These are phyloP conservation scores for Shiraia bambusicola DNA, from an alignment of 2,329 filamentous ascomycete species.

Conservation along the genomic window DNA sequence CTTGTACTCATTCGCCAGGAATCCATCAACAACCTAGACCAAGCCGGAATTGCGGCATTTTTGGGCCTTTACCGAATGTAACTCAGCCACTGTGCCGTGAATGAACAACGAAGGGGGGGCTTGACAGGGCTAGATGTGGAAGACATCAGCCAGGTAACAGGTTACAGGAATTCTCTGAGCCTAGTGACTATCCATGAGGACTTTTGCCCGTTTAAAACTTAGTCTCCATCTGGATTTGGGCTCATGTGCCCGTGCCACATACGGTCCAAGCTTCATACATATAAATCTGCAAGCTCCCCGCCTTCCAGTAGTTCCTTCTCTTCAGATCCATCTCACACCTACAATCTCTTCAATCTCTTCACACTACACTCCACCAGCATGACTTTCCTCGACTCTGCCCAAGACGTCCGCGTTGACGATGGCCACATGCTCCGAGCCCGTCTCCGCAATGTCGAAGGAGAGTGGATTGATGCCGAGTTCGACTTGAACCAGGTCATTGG, in stretches of 20 bases:
- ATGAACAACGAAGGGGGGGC: neutral
- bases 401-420: slow-evolving; percentile 53
- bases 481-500: slow-evolving; percentile 56
- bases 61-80: neutral
- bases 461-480: slow-evolving; percentile 49
- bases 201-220: neutral
- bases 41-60: slow-evolving; percentile 18
- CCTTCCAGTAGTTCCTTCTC: neutral
- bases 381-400: slow-evolving; percentile 53
- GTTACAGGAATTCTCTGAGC: too few species aligned
- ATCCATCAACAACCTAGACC: slow-evolving; percentile 1
- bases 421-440: slow-evolving; percentile 52
- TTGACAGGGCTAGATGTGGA: neutral
- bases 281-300: slow-evolving; percentile 10
- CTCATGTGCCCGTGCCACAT: neutral
- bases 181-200: neutral
- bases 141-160: too few species aligned
- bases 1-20: neutral
- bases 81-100: slow-evolving; percentile 1
- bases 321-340: neutral
- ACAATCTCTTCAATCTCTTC: neutral
- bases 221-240: neutral
- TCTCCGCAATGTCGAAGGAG: slow-evolving; percentile 47
- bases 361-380: slow-evolving; percentile 14
- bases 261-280: neutral